Conservation (phyloP, 495 filamentous ascomycete genomes). For the Penicillium argentinense region DNA sequence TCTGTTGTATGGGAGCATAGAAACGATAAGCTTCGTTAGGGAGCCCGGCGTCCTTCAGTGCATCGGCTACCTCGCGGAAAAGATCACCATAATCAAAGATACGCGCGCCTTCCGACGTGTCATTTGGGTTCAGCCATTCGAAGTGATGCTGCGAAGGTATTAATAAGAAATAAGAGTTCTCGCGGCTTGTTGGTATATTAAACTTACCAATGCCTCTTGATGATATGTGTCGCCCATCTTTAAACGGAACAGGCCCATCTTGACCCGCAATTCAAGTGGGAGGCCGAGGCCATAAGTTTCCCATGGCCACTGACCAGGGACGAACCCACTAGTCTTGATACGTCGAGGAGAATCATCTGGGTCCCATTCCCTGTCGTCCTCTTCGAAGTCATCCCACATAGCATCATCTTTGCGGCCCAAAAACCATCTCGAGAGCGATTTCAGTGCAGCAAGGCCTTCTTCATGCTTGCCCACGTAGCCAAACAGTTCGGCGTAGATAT, state of each 20-base stretch:
- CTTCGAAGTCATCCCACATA: conserved; percentile 74
- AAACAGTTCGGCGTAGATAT: conserved; percentile 81
- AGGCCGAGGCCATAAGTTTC: conserved; percentile 72
- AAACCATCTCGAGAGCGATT: conserved; percentile 74
- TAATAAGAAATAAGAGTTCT: no score
- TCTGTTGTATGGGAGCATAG: conserved; percentile 65
- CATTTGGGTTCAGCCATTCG: conserved; percentile 61
- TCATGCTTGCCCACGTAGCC: conserved; percentile 57
- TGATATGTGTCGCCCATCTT: conserved; percentile 58
- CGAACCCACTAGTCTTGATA: conserved; percentile 55
- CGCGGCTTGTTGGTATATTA: background rate
- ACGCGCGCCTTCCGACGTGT: conserved; percentile 45
- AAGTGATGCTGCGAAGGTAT: conserved; percentile 67
- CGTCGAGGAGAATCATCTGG: conserved; percentile 65
- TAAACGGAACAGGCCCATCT: conserved; percentile 78
- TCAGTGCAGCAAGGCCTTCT: conserved; percentile 66
- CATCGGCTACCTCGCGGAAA: conserved; percentile 69
- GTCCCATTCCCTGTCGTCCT: conserved; percentile 95
- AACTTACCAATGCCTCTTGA: conserved; percentile 76
- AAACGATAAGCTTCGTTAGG: conserved; percentile 69
- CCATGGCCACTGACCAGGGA: conserved; percentile 51
- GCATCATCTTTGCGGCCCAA: conserved; percentile 69
- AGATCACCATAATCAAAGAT: conserved; percentile 70
- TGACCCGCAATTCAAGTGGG: conserved; percentile 81
- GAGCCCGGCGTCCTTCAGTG: conserved; percentile 56